Base-by-base conservation (phyloP, 1,284 basidiomycete species). In the Irpex rosettiformis region DNA sequence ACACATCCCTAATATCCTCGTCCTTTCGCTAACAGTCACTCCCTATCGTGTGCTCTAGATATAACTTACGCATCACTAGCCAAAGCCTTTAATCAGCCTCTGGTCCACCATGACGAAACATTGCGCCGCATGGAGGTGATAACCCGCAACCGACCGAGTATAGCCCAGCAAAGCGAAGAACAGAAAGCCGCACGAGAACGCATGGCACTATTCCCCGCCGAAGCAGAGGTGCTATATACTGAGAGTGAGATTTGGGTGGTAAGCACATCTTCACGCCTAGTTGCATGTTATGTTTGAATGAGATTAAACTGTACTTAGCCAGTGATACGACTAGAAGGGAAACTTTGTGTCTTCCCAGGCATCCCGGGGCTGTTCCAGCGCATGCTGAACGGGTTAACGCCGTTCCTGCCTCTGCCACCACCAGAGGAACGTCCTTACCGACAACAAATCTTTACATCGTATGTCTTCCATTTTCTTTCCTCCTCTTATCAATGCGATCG, bases 21-120 rank as follows among this genome's bases (percentile, higher is more conserved):
- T 16, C 33, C 33, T 37, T 16, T 37, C 33, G 10, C 33, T 37
- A 33, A n/a, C n/a, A n/a, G n/a, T n/a, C n/a, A n/a, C n/a, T n/a
- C n/a, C n/a, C n/a, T n/a, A n/a, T n/a, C n/a, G n/a, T n/a, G n/a
- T n/a, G n/a, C n/a, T n/a, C 22, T 58, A 89, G 92, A 95, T 67
- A 96, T 96, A 67, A 96, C 94, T 1, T 97, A 97, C 69, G 79
- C 84, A 6, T 90, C 90, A 0, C 85, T 98, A 22, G 94, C 89
- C 1, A 89, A 86, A 67, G 91, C 96, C 0, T 98, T 98, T 76
- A 68, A 81, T 57, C 87, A 91, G 58, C 77, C 81, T 0, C 84
- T 98, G 24, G 77, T 75, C 40, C 87, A 96, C 68, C 85, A 98
- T 73, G 68, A 80, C 1, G 94, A 97, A 69, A 96, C 93, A 0